Evolutionary conservation across 148 eudicot genomes (phyloP).

Genomic region (Rhododendron molle): DNA sequence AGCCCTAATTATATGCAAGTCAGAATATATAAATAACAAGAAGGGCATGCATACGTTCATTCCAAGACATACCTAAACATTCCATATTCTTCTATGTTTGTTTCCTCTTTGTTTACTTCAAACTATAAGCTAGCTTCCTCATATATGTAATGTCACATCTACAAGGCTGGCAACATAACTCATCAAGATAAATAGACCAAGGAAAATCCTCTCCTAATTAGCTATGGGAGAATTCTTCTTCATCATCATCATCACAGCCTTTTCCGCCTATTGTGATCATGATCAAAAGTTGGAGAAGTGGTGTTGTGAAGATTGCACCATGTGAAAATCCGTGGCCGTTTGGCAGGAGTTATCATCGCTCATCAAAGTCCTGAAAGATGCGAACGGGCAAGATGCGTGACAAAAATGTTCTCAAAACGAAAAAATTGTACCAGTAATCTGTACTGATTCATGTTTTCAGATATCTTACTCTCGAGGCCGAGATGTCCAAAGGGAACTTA

Average conservation of each 20-base stretch:
- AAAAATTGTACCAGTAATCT: background rate
- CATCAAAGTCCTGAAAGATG: conserved; percentile 46
- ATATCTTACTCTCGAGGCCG: conserved; percentile 86
- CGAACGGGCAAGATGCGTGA: background rate
- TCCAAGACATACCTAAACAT: background rate
- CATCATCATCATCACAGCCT: background rate
- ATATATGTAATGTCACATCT: background rate
- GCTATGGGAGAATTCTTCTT: background rate
- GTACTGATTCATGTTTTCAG: background rate
- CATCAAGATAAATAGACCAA: background rate
- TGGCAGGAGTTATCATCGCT: conserved; percentile 68
- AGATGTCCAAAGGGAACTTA: conserved; percentile 91
- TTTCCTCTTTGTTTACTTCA: background rate
- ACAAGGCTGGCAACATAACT: background rate
- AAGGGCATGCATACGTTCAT: background rate
- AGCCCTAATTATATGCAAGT: background rate
- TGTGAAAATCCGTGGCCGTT: conserved; percentile 56
- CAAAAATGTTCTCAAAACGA: background rate
- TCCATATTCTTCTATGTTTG: background rate
- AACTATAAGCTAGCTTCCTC: background rate
- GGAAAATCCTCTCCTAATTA: background rate
- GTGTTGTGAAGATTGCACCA: conserved; percentile 65
- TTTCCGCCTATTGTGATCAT: background rate
- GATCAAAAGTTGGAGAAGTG: conserved; percentile 61
- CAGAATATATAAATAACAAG: background rate